Evolutionary conservation across 2,329 filamentous ascomycete species (phyloP).

Genomic region (Sporothrix phasma): DNA sequence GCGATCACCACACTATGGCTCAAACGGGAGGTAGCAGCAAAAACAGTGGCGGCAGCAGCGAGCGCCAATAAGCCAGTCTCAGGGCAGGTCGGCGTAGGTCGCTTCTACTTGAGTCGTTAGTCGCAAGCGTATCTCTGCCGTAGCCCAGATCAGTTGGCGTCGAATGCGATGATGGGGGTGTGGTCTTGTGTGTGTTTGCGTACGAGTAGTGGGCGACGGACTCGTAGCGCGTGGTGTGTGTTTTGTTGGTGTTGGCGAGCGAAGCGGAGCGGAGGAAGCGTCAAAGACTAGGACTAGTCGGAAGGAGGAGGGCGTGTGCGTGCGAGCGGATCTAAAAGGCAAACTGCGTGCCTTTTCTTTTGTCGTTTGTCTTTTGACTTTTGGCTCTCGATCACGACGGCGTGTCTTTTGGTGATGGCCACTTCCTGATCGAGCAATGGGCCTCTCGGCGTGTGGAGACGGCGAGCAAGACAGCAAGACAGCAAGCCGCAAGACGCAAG

Average conservation of each 20-base stretch:
- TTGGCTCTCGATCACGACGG: conserved; percentile 3
- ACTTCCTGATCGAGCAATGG: conserved; percentile 8
- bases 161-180: neutral
- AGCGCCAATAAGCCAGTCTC: neutral
- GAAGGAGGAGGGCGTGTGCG: conserved; percentile 2
- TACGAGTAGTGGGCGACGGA: neutral
- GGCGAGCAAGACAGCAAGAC: conserved; percentile 1
- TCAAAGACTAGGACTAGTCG: neutral
- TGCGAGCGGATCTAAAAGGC: neutral
- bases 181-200: neutral
- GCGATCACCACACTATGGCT: conserved; percentile 10
- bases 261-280: conserved; percentile 2
- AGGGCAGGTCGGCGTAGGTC: neutral
- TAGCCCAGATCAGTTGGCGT: conserved; percentile 5
- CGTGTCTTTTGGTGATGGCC: conserved; percentile 6
- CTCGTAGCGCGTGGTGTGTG: conserved; percentile 7
- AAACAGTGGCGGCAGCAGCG: conserved; percentile 2
- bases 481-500: too few species aligned
- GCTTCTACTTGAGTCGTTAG: neutral
- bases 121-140: neutral
- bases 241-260: conserved; percentile 1
- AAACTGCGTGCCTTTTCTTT: conserved; percentile 5
- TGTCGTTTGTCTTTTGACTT: neutral
- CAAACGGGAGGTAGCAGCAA: neutral
- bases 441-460: conserved; percentile 1